Percentiles rank a stretch among this genome's conserved stretches.
These are phyloP conservation scores for Xylariales sp. DNA, from an alignment of 2,329 filamentous ascomycete genomes.

Conservation along the genomic window DNA sequence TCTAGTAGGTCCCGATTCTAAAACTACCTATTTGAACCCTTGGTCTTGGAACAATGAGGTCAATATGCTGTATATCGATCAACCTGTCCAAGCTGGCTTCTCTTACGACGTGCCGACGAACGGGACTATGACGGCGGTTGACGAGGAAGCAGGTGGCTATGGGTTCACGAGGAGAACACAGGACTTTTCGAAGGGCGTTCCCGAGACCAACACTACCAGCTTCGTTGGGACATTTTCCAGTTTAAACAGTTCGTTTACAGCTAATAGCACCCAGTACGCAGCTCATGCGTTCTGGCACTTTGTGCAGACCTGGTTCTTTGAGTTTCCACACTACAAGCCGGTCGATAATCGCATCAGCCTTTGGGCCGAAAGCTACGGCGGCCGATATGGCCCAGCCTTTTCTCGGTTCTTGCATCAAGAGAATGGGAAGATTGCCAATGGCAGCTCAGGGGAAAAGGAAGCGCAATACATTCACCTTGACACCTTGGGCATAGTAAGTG, in stretches of 20 bases:
- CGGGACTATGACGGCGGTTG: conserved; percentile 40
- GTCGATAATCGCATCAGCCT: conserved; percentile 51
- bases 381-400: conserved; percentile 28
- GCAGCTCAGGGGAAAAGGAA: conserved; percentile 21
- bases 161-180: conserved; percentile 14
- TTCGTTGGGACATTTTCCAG: conserved; percentile 52
- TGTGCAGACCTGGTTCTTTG: conserved; percentile 50
- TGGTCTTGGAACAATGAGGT: conserved; percentile 55
- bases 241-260: conserved; percentile 37
- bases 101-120: conserved; percentile 58
- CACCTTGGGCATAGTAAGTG: conserved; percentile 52
- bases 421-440: conserved; percentile 27
- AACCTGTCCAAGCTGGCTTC: conserved; percentile 58
- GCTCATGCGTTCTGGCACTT: conserved; percentile 57
- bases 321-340: conserved; percentile 51
- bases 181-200: conserved; percentile 32
- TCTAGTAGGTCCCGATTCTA: conserved; percentile 38
- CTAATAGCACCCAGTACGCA: conserved; percentile 43
- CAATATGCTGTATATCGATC: conserved; percentile 48
- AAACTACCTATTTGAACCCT: conserved; percentile 46
- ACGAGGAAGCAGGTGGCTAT: conserved; percentile 18
- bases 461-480: conserved; percentile 27
- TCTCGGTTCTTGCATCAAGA: conserved; percentile 26
- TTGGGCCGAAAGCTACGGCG: conserved; percentile 30
- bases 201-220: conserved; percentile 31